A percentile compares a stretch with the other conserved stretches of the same genome.
These are phyloP conservation scores for Gnetum montanum DNA, from an alignment of 75 land plant genomes.

Conservation along the genomic window DNA sequence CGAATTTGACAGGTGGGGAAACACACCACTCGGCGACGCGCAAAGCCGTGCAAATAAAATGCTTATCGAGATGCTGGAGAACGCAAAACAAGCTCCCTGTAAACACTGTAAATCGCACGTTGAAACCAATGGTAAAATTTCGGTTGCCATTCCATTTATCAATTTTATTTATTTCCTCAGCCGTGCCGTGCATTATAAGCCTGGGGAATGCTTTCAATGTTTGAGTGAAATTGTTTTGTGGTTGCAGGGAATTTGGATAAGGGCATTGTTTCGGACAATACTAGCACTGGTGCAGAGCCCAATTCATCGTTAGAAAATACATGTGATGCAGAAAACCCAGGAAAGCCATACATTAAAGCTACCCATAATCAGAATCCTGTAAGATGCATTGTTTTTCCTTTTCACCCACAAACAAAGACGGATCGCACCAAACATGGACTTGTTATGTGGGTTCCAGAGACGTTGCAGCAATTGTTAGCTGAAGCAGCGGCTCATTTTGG, in stretches of 20 bases:
- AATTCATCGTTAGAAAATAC: too few species aligned
- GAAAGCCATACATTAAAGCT: slow-evolving; percentile 23
- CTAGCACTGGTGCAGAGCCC: too few species aligned
- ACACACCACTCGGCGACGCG: slow-evolving; percentile 1
- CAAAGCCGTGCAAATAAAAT: not conserved
- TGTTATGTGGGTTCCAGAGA: slow-evolving; percentile 15
- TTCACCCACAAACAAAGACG: slow-evolving; percentile 6
- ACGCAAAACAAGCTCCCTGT: not conserved
- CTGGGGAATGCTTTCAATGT: too few species aligned
- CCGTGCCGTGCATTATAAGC: too few species aligned
- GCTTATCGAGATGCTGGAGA: not conserved
- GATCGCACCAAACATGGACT: slow-evolving; percentile 3
- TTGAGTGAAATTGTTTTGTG: too few species aligned
- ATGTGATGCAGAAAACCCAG: slow-evolving; percentile 43
- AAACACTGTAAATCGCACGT: not conserved
- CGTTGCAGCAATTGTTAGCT: slow-evolving; percentile 7
- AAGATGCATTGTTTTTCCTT: slow-evolving; percentile 13
- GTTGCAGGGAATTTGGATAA: slow-evolving; percentile 14
- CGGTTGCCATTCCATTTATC: too few species aligned
- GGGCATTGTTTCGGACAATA: slow-evolving; percentile 55
- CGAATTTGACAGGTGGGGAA: slow-evolving; percentile 30
- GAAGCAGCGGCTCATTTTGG: slow-evolving; percentile 13
- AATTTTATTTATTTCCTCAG: too few species aligned
- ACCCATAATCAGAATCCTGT: slow-evolving; percentile 4
- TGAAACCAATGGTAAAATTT: not conserved